Evolutionary conservation across 192 early-diverging fungal species (phyloP), one percentile per base, ranked within the genome.

Genomic region (Linnemannia schmuckeri): DNA sequence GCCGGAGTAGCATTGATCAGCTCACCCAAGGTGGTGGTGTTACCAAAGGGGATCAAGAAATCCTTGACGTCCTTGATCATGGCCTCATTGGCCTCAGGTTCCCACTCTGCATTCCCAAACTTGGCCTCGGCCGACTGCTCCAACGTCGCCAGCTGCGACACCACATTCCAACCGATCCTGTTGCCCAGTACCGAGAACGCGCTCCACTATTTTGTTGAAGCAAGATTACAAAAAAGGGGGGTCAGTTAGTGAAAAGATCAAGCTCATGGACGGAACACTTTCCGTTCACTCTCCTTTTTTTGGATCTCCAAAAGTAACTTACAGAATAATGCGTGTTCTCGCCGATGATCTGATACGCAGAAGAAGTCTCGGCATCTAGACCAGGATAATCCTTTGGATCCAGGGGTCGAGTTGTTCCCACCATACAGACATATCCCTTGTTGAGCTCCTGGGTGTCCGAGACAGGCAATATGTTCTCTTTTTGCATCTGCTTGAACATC

Each of bases 51-150:
- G 20, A 63, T 27, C 35, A 10, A 12, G 13, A 76, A 76, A 44
- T 57, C 35, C 17, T 27, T 63, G 22, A 63, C 75, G 13, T 76
- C 75, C 3, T 40, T 57, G 57, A 57, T 63, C 75, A 76, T 76
- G 5, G 18, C 75, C 1, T 41, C 75, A 15, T 57, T 57, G 15
- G 75, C 33, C 24, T 57, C 52, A 37, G 75, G 55, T 0, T 41
- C 55, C 75, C 75, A 76, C 18, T 40, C 49, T 13, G 42, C 47
- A 33, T 74, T 47, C 0, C 73, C 20, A n/a, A 74, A 74, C 47
- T 46, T 74, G 5, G 20, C 24, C n/a, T 47, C 47, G 9, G 47
- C 46, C 9, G 73, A 20, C 27, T 74, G 27, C 24, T 10, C 24
- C 8, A 74, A 24, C 13, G 73, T 30, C 22, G 73, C 24, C 2